A percentile compares a stretch with the other conserved stretches of the same genome.
These are phyloP conservation scores for Ophiostoma quercus DNA, from an alignment of 2,329 filamentous ascomycete genomes.

Conservation along the genomic window DNA sequence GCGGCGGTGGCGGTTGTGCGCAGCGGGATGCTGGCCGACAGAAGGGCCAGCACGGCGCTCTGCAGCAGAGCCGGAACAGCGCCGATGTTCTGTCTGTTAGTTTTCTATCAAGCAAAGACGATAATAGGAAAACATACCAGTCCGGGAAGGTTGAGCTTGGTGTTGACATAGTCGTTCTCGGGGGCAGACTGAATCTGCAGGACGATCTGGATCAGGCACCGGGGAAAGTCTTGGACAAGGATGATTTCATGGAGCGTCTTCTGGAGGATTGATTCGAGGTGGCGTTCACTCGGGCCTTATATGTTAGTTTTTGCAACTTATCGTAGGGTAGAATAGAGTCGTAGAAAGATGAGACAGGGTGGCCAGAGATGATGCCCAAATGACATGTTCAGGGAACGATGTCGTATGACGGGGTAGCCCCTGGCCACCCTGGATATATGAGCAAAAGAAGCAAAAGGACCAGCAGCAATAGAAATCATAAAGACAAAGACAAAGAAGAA, in stretches of 20 bases:
- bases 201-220: constrained; percentile 72
- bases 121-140: constrained; percentile 42
- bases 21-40: constrained; percentile 75
- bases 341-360: constrained; percentile 28
- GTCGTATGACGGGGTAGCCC: constrained; percentile 13
- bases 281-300: constrained; percentile 66
- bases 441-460: no score
- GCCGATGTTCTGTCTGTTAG: constrained; percentile 60
- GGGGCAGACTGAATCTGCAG: constrained; percentile 70
- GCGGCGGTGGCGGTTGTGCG: constrained; percentile 64
- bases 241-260: constrained; percentile 68
- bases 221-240: constrained; percentile 68
- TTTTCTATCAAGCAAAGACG: not conserved
- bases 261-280: constrained; percentile 73
- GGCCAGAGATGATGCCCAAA: constrained; percentile 13
- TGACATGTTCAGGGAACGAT: constrained; percentile 23
- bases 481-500: not conserved
- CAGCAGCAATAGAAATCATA: not conserved
- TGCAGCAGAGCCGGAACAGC: constrained; percentile 79
- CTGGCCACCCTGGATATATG: not conserved
- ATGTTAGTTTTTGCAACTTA: not conserved
- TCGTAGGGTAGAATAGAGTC: no score
- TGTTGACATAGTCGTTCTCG: constrained; percentile 59
- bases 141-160: constrained; percentile 55
- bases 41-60: constrained; percentile 67